A percentile compares a stretch with the other conserved stretches of the same genome.
These are phyloP conservation scores for Dendryphion nanum DNA, from an alignment of 2,329 filamentous ascomycete genomes.

Conservation along the genomic window DNA sequence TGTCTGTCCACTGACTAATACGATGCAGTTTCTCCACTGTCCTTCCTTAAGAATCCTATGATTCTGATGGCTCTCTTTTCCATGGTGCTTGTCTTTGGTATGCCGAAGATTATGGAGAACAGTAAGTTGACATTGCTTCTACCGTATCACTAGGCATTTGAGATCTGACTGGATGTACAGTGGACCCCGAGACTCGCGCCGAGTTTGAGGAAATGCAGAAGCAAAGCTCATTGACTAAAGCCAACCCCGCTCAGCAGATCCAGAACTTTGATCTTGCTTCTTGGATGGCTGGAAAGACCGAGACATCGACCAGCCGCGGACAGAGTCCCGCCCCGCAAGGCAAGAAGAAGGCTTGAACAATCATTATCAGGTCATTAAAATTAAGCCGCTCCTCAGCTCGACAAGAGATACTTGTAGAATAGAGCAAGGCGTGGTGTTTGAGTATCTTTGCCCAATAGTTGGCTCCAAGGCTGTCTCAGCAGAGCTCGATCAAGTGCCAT, in stretches of 20 bases:
- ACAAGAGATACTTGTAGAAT: too few species aligned
- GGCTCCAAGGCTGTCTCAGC: too few species aligned
- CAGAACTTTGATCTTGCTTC: constrained; percentile 67
- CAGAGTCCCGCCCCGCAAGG: constrained; percentile 26
- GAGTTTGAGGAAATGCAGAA: constrained; percentile 92
- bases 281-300: constrained; percentile 62
- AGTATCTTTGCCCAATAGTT: too few species aligned
- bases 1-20: neutral
- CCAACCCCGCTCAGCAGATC: constrained; percentile 49
- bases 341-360: constrained; percentile 5
- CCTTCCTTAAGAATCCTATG: constrained; percentile 91
- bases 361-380: neutral
- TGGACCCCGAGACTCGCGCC: constrained; percentile 93
- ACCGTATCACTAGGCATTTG: neutral
- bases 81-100: constrained; percentile 80
- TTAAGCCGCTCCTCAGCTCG: too few species aligned
- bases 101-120: constrained; percentile 94
- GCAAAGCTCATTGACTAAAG: constrained; percentile 60
- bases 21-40: constrained; percentile 69
- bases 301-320: constrained; percentile 17
- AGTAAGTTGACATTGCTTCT: constrained; percentile 60
- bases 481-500: too few species aligned
- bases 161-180: constrained; percentile 48
- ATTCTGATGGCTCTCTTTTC: constrained; percentile 86
- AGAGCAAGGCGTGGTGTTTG: too few species aligned